These are phyloP conservation scores for Helenozyma rhizophorensis DNA, from an alignment of 805 yeast species.

Conservation along the genomic window DNA sequence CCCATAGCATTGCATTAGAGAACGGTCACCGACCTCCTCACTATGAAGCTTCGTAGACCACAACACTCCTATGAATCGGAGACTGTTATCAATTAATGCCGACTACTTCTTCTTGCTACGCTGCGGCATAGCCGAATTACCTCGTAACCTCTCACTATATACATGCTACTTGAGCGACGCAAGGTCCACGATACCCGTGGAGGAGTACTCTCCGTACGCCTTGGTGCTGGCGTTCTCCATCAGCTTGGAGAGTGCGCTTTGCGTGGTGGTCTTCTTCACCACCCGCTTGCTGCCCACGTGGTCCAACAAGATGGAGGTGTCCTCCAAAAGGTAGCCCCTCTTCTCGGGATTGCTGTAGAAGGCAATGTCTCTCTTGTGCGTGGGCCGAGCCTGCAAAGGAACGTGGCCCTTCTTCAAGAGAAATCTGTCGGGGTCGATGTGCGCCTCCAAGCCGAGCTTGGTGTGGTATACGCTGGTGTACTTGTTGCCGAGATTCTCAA, in stretches of 20 bases:
- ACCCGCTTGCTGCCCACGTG: slow-evolving; percentile 20
- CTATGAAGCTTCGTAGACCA: too few relatives aligned
- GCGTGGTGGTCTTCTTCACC: slow-evolving; percentile 23
- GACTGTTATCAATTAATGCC: too few relatives aligned
- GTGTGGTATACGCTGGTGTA: slow-evolving; percentile 70
- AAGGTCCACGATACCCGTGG: slow-evolving; percentile 9
- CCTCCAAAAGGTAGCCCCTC: slow-evolving; percentile 67
- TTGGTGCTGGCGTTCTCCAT: slow-evolving; percentile 28
- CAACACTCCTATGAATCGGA: too few relatives aligned
- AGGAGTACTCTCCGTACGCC: slow-evolving; percentile 13
- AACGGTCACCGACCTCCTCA: too few relatives aligned
- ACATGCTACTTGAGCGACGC: background rate
- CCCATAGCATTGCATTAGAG: too few relatives aligned
- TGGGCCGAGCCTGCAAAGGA: slow-evolving; percentile 85
- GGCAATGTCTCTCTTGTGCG: slow-evolving; percentile 71
- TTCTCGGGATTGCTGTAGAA: slow-evolving; percentile 68
- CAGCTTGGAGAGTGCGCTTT: slow-evolving; percentile 33
- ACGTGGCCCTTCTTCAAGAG: slow-evolving; percentile 67
- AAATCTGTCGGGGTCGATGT: slow-evolving; percentile 69
- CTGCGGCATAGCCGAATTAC: background rate
- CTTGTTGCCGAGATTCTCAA: slow-evolving; percentile 70
- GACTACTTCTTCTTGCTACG: background rate
- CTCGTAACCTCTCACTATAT: slow-evolving; percentile 1
- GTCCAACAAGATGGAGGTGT: slow-evolving; percentile 37
- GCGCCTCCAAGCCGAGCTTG: slow-evolving; percentile 64